These are phyloP conservation scores for Arctostaphylos glauca DNA, from an alignment of 148 eudicot species.

Conservation along the genomic window DNA sequence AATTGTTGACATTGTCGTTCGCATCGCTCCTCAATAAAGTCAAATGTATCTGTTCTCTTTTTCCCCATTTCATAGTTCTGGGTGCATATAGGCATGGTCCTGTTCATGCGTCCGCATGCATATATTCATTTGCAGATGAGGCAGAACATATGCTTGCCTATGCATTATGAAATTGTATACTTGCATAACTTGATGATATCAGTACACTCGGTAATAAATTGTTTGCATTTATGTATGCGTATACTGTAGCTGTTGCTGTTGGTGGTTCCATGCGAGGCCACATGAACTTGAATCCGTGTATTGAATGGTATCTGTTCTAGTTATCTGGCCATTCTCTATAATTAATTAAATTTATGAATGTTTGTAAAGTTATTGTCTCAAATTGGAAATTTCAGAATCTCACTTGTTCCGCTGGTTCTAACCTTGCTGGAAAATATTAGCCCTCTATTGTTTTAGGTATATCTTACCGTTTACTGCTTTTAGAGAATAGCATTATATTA, in stretches of 20 bases:
- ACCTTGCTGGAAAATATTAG: background rate
- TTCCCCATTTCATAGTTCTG: background rate
- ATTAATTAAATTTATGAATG: background rate
- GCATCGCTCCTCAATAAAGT: background rate
- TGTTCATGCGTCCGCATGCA: background rate
- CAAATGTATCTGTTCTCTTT: background rate
- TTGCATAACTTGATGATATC: background rate
- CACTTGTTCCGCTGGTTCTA: background rate
- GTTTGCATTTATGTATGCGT: background rate
- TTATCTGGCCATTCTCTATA: background rate
- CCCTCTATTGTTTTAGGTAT: background rate
- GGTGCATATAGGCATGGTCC: background rate
- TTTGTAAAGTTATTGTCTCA: background rate
- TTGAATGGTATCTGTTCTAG: background rate
- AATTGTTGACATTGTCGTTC: background rate
- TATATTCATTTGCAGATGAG: background rate
- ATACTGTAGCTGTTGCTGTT: background rate
- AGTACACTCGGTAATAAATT: background rate
- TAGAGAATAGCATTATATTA: background rate
- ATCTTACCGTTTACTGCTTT: background rate
- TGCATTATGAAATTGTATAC: background rate
- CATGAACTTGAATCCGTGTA: background rate
- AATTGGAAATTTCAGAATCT: background rate
- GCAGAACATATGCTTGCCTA: background rate
- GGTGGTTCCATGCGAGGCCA: background rate